Base-by-base conservation (phyloP, 2,329 filamentous ascomycete species). In the Aureobasidium sp. region DNA sequence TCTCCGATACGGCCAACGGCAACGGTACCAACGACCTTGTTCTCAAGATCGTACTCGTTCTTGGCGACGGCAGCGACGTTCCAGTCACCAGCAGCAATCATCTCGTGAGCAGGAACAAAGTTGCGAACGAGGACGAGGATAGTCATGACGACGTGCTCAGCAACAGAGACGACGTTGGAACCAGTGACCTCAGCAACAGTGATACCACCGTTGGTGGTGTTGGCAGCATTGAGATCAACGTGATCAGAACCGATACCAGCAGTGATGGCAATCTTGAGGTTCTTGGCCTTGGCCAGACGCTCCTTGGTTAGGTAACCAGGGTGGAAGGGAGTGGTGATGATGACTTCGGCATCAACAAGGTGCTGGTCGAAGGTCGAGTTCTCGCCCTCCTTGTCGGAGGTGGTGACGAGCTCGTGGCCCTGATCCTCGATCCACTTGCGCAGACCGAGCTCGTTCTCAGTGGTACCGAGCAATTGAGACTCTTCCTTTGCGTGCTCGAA, bases 321-420 rank as follows among this genome's bases (percentile, higher is more conserved):
- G 87, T 98, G 95, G 91, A 98, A 98, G 78, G 96, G 96, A 66
- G 96, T 99, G 73, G 96, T 99, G 84, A 99, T 98, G 88, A 99
- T 98, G 82, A 99, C 87, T 83, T 99, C 96, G 69, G 96, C 94
- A 78, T 98, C 96, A 69, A 96, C 94, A 64, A 99, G 89, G 85
- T 99, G 94, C 85, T 95, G 88, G 83, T 98, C 96, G 74, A 99
- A 98, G 72, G 88, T 92, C 68, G 95, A 98, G 87, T 92, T 88
- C 84, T 94, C 92, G 72, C 94, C 92, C 75, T 99, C 96, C 87
- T 99, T 99, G 87, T 98, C 94, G 53, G 95, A 97, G 71, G 96
- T 99, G 75, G 96, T 99, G 74, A 99, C 89, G 69, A 99, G 90
- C 70, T 93, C 97, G 89, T 99, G 96, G 76, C 96, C 96, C 81